Percentiles rank a stretch among this genome's conserved stretches.
Evolutionary conservation across 441 rosid species (phyloP).

Genomic region (Euphorbia schlechtendalii): DNA sequence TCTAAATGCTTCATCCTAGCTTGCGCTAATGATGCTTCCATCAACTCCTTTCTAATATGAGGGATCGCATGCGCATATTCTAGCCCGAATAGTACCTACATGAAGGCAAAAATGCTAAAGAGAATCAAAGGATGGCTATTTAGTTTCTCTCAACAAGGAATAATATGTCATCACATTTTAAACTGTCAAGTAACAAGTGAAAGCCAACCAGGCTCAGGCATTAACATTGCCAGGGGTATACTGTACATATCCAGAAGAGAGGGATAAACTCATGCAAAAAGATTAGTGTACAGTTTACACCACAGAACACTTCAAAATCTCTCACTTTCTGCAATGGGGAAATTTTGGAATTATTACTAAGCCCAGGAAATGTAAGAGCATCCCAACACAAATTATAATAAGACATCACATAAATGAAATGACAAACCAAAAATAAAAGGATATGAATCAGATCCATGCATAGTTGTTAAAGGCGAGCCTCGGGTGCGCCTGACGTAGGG

Average conservation of each 20-base stretch:
- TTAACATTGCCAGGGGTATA: background rate
- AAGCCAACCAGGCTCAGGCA: slow-evolving; percentile 1
- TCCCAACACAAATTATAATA: no score
- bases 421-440: no score
- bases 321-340: background rate
- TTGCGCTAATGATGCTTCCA: slow-evolving; percentile 28
- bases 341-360: background rate
- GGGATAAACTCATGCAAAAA: background rate
- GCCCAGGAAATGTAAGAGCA: no score
- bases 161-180: background rate
- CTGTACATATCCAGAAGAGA: background rate
- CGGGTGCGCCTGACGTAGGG: no score
- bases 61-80: slow-evolving; percentile 68
- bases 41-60: slow-evolving; percentile 36
- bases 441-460: background rate
- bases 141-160: slow-evolving; percentile 3
- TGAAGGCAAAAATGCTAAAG: slow-evolving; percentile 8
- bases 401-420: no score
- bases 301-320: background rate
- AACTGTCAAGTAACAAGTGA: background rate
- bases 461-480: no score
- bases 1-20: slow-evolving; percentile 20
- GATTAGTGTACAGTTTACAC: background rate
- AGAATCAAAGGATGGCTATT: background rate
- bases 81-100: slow-evolving; percentile 80